Base-by-base conservation (phyloP, 805 yeast genomes). In the Starmerella bacillaris region DNA sequence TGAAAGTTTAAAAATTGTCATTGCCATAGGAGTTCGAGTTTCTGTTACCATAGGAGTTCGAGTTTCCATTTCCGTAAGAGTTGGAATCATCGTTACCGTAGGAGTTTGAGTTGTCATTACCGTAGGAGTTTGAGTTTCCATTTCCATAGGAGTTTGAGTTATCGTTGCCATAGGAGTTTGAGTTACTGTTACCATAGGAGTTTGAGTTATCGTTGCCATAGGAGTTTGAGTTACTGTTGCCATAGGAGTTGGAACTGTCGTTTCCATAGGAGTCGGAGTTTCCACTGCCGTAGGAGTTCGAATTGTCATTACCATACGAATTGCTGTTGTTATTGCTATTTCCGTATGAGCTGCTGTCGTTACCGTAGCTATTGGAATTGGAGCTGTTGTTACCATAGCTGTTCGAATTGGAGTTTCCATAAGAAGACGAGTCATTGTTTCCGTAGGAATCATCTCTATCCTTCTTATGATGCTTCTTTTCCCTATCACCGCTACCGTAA, bases 311-410 rank as follows among this genome's bases (percentile, higher is more conserved):
- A 19, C 33, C 31, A 18, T n/a, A 18, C 18, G 4, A 6, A 16
- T 16, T 6, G 30, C 18, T n/a, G 7, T n/a, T 18, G 7, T 16
- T 27, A 15, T 21, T 15, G 37, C 12, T 28, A 14, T 28, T 19
- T 5, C 27, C 17, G 21, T 15, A 16, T 18, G 28, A 12, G 26
- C 33, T 29, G 24, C n/a, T 24, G 33, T 22, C 16, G 28, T 27
- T n/a, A 12, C 38, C 38, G 31, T 33, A 33, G 26, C 26, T 33
- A 12, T 37, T 35, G 16, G 30, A 29, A 30, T 17, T 26, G 7
- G 34, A 31, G 27, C 36, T 28, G 38, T 18, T 18, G 18, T 22
- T 27, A 26, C 34, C 31, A 21, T 3, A 14, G 18, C 37, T 29
- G 27, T 19, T 4, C 20, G 14, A 12, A 30, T 18, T 16, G 12